phyloP scores from a whole-genome alignment of 2,329 filamentous ascomycete genomes.

The Eutypa lata region DNA sequence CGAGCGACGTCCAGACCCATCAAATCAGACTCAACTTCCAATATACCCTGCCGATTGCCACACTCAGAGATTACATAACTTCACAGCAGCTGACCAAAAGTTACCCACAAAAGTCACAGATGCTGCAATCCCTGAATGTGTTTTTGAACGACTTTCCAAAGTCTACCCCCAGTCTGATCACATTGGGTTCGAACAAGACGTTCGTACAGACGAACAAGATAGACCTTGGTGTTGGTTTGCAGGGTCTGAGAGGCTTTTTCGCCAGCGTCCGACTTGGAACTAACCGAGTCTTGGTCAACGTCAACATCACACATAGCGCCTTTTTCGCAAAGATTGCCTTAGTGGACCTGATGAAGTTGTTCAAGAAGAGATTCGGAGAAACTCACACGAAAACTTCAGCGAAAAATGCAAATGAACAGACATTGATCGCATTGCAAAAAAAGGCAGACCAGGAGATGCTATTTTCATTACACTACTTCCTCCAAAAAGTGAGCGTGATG shows the following conservation, averaged over 20 bases:
- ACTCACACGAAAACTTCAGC: constrained; percentile 1
- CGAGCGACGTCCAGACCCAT: constrained; percentile 7
- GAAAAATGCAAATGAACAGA: constrained; percentile 17
- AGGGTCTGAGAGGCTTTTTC: constrained; percentile 31
- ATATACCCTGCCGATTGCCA: constrained; percentile 19
- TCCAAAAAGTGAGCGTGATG: neutral
- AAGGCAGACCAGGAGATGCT: neutral
- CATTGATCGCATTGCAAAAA: too few species aligned
- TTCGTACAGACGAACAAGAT: constrained; percentile 17
- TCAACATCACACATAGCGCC: constrained; percentile 32
- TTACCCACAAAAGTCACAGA: constrained; percentile 20
- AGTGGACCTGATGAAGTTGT: constrained; percentile 10
- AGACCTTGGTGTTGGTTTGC: constrained; percentile 25
- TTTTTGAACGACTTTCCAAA: constrained; percentile 31
- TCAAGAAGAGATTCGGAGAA: neutral
- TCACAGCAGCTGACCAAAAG: constrained; percentile 18
- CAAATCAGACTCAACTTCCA: constrained; percentile 19
- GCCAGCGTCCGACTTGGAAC: constrained; percentile 33
- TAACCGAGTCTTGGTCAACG: constrained; percentile 30
- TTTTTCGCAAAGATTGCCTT: constrained; percentile 30
- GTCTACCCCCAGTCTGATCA: constrained; percentile 15
- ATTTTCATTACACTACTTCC: neutral
- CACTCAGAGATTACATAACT: constrained; percentile 23
- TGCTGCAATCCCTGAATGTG: constrained; percentile 18
- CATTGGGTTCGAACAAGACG: constrained; percentile 27